These are phyloP conservation scores for Mucor indicus DNA, from an alignment of 371 early-diverging fungal genomes.

Conservation along the genomic window DNA sequence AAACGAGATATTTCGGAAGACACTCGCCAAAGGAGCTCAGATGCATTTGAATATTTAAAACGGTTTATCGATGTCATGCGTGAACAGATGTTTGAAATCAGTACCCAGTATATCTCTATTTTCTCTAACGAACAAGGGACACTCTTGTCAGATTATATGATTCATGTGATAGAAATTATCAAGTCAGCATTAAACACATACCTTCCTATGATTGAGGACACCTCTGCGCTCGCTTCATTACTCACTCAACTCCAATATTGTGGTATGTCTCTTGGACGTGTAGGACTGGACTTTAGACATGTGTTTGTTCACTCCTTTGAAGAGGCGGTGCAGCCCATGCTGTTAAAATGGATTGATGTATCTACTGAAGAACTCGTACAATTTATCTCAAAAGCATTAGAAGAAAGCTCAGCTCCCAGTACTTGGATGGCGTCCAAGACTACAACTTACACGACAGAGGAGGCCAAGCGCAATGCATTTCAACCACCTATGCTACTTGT, in stretches of 20 bases:
- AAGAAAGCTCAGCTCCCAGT: conserved; percentile 33
- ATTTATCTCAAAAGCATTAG: conserved; percentile 28
- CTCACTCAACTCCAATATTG: conserved; percentile 81
- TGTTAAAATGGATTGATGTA: conserved; percentile 47
- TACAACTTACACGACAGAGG: conserved; percentile 9
- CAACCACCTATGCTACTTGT: conserved; percentile 60
- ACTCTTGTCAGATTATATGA: conserved; percentile 54
- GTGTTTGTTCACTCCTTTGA: conserved; percentile 63
- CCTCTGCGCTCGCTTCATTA: conserved; percentile 60
- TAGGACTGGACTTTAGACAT: conserved; percentile 77
- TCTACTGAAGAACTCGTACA: conserved; percentile 46
- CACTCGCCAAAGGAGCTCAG: conserved; percentile 26
- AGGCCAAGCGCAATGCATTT: conserved; percentile 9
- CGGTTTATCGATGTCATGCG: conserved; percentile 74
- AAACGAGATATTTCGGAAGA: conserved; percentile 27
- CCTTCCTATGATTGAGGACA: conserved; percentile 58
- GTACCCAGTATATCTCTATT: conserved; percentile 78
- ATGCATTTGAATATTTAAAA: conserved; percentile 66
- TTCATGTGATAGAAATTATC: conserved; percentile 38
- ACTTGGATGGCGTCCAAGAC: conserved; percentile 47
- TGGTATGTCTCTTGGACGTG: conserved; percentile 76
- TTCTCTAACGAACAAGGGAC: conserved; percentile 61
- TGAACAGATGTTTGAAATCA: conserved; percentile 79
- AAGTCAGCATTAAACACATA: conserved; percentile 31
- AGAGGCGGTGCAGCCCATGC: conserved; percentile 55